Evolutionary conservation across 2,329 filamentous ascomycete species (phyloP), one percentile per base, ranked within the genome.

Genomic region (Akanthomyces dipterigenus): DNA sequence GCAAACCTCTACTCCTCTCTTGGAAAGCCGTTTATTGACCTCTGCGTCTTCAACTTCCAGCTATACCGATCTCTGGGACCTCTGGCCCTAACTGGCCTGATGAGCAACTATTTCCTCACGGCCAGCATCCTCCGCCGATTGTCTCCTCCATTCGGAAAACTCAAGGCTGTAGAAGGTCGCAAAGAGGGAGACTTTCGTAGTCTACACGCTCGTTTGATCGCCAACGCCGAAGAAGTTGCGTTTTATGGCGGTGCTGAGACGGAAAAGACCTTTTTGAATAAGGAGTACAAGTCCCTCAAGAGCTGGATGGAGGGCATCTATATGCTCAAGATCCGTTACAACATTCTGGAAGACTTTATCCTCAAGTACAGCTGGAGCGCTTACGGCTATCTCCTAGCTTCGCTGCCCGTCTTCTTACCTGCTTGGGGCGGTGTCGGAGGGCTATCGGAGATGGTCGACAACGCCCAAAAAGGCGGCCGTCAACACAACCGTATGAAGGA

Each of bases 271-370:
- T 96, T 97, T 72, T 80, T 99, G 11, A 91, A 96, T 69, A 88
- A 87, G 70, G 93, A 96, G 67, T 99, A 97, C 79, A 91, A 88
- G 72, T 95, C 93, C 51, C 80, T 99, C 31, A 95, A 95, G 74
- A 88, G 85, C 65, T 97, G 93, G 90, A 98, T 99, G 93, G 95
- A 99, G 73, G 89, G 91, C 49, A 97, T 99, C 65, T 99, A 99
- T 76, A 93, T 92, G 74, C 86, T 98, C 66, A 97, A 97, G 76
- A 96, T 99, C 66, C 88, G 92, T 18, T 99, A 99, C 78, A 99
- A 98, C 72, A 99, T 99, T 79, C 86, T 99, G 0, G 95, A 99
- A 72, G 95, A 99, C 72, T 96, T 99, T 70, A 91, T 99, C 54
- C 79, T 99, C 63, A 99, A 99, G 73, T 99, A 99, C 72, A 95